Percentiles rank a stretch among this genome's conserved stretches.
phyloP scores from a whole-genome alignment of 2,329 filamentous ascomycete species.

The Grosmannia serpens region DNA sequence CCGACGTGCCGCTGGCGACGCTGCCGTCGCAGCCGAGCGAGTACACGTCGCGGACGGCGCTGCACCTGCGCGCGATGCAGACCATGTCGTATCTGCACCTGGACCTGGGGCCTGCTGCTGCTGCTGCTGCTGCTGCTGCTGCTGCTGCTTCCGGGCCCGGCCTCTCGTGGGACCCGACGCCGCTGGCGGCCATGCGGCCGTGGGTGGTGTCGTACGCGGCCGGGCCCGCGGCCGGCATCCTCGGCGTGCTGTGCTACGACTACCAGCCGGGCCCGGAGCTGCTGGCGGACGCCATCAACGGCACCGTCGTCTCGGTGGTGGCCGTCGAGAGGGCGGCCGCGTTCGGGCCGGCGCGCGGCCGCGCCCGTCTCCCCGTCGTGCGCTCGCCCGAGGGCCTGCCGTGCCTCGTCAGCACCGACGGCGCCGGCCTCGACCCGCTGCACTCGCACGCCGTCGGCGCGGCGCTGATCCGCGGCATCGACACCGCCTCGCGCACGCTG shows the following conservation, averaged over 20 bases:
- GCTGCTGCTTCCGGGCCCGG: no score
- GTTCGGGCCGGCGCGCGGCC: constrained; percentile 23
- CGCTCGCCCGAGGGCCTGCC: constrained; percentile 46
- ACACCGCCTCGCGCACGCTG: constrained; percentile 35
- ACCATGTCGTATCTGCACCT: constrained; percentile 70
- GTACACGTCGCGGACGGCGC: constrained; percentile 44
- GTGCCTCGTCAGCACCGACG: constrained; percentile 43
- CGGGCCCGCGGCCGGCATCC: constrained; percentile 37
- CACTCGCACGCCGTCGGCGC: constrained; percentile 50
- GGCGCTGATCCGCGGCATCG: constrained; percentile 59
- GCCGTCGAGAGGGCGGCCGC: constrained; percentile 43
- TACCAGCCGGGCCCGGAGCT: constrained; percentile 48
- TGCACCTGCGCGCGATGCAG: constrained; percentile 62
- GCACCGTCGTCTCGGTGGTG: constrained; percentile 57
- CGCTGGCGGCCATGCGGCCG: constrained; percentile 46
- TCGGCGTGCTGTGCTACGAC: constrained; percentile 58
- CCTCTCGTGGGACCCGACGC: constrained; percentile 36
- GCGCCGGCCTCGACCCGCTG: constrained; percentile 46
- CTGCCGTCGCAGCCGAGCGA: constrained; percentile 51
- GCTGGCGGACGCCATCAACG: constrained; percentile 55
- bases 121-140: no score
- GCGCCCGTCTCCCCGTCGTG: constrained; percentile 11
- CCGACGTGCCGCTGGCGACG: constrained; percentile 29
- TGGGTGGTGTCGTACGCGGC: constrained; percentile 48
- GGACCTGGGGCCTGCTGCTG: constrained; percentile 6